Evolutionary conservation across 139 green algal genomes (phyloP).

Genomic region (Limnomonas spitsbergensis): DNA sequence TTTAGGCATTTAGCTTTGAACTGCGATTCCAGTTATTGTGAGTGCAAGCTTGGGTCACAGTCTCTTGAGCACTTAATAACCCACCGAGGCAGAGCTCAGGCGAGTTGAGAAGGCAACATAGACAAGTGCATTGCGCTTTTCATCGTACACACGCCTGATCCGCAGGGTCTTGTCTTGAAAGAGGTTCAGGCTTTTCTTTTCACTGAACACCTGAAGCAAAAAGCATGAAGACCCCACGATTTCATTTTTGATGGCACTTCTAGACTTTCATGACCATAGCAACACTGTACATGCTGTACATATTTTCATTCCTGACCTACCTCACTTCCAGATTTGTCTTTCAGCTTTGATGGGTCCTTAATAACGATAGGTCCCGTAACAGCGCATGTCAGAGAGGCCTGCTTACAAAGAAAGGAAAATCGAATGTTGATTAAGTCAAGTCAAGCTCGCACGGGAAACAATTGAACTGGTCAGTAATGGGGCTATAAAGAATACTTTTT

Average conservation of each 20-base stretch:
- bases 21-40: background rate
- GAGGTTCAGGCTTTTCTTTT: conserved; percentile 70
- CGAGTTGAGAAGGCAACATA: conserved; percentile 77
- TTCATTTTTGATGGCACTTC: no score
- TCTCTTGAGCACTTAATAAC: no score
- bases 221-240: no score
- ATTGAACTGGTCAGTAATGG: no score
- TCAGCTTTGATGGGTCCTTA: conserved; percentile 7
- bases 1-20: background rate
- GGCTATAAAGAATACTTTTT: no score
- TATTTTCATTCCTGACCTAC: no score
- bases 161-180: conserved; percentile 79
- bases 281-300: no score
- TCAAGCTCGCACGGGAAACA: no score
- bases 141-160: conserved; percentile 73
- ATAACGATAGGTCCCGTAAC: conserved; percentile 42
- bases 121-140: conserved; percentile 51
- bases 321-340: conserved; percentile 9
- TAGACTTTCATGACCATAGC: background rate
- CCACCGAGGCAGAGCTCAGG: conserved; percentile 47
- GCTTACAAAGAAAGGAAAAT: no score
- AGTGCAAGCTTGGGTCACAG: no score
- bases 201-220: conserved; percentile 75
- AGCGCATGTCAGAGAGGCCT: conserved; percentile 74
- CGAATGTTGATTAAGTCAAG: no score